These are phyloP conservation scores for Ramularia collo-cygni DNA, from an alignment of 2,329 filamentous ascomycete genomes.

Conservation along the genomic window DNA sequence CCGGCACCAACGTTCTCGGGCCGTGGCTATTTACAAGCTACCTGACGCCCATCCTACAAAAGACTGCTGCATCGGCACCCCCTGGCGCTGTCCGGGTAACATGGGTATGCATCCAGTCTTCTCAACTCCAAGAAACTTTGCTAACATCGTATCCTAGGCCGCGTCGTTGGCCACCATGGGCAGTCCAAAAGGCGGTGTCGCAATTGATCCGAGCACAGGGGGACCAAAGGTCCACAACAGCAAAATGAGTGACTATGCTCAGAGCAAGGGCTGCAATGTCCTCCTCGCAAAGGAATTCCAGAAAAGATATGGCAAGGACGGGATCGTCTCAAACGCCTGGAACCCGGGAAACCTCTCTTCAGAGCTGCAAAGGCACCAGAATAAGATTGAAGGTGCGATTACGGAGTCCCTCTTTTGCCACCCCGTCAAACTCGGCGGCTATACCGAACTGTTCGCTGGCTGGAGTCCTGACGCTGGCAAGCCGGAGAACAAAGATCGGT, in stretches of 20 bases:
- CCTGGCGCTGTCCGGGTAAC: conserved; percentile 24
- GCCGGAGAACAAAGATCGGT: conserved; percentile 23
- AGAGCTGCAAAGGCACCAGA: conserved; percentile 25
- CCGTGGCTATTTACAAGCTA: conserved; percentile 28
- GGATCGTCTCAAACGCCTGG: conserved; percentile 23
- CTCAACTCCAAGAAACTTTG: no score
- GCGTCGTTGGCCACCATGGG: conserved; percentile 21
- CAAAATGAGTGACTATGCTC: conserved; percentile 19
- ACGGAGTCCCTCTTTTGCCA: conserved; percentile 17
- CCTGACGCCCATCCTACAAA: conserved; percentile 25
- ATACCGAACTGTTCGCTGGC: conserved; percentile 30
- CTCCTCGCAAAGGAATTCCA: conserved; percentile 21
- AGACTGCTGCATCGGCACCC: conserved; percentile 19
- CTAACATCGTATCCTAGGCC: conserved; percentile 10
- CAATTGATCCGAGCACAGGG: conserved; percentile 11
- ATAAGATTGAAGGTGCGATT: conserved; percentile 3
- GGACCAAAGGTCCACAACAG: conserved; percentile 12
- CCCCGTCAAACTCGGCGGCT: conserved; percentile 24
- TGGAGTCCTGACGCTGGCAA: conserved; percentile 21
- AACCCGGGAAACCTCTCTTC: conserved; percentile 29
- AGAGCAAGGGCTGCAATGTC: conserved; percentile 25
- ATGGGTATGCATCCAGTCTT: no score
- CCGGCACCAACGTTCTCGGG: conserved; percentile 31
- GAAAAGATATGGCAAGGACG: conserved; percentile 11
- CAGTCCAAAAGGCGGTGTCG: conserved; percentile 16